Conservation (phyloP, 371 early-diverging fungal species). For the Actinomucor elegans region DNA sequence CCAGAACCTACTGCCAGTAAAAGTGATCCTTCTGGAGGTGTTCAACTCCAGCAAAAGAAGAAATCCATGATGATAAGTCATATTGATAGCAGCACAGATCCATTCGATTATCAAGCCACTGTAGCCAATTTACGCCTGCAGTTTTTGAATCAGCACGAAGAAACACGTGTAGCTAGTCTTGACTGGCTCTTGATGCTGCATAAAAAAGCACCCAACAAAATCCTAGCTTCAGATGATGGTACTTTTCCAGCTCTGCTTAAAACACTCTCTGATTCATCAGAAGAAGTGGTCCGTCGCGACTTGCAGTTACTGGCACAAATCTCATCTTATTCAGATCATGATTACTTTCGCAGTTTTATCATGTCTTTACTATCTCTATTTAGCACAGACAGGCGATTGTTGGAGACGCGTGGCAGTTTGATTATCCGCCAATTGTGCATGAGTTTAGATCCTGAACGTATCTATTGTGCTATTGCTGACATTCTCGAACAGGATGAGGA, state of each 20-base stretch:
- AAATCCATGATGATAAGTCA: neutral
- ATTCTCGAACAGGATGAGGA: slow-evolving; percentile 83
- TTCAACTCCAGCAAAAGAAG: slow-evolving; percentile 6
- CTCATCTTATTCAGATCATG: slow-evolving; percentile 75
- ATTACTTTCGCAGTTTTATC: slow-evolving; percentile 80
- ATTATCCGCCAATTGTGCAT: slow-evolving; percentile 89
- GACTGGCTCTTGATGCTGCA: slow-evolving; percentile 94
- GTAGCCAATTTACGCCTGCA: slow-evolving; percentile 75
- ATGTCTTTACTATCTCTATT: slow-evolving; percentile 79
- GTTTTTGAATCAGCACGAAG: slow-evolving; percentile 82
- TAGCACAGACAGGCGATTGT: slow-evolving; percentile 78
- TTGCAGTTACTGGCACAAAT: slow-evolving; percentile 92
- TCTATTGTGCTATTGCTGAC: slow-evolving; percentile 81
- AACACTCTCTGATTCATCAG: slow-evolving; percentile 86
- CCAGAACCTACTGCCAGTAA: slow-evolving; percentile 26
- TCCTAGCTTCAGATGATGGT: slow-evolving; percentile 74
- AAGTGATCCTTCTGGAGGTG: slow-evolving; percentile 24
- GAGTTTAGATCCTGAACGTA: slow-evolving; percentile 81
- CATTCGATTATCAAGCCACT: slow-evolving; percentile 77
- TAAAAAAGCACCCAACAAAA: slow-evolving; percentile 78
- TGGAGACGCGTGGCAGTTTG: slow-evolving; percentile 83
- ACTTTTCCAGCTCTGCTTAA: slow-evolving; percentile 81
- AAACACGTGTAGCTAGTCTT: slow-evolving; percentile 82
- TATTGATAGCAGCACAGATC: slow-evolving; percentile 28
- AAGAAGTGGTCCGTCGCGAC: slow-evolving; percentile 87